Percentiles rank a stretch among this genome's conserved stretches.
phyloP scores from a whole-genome alignment of 148 eudicot species.

The Rhododendron henanense region DNA sequence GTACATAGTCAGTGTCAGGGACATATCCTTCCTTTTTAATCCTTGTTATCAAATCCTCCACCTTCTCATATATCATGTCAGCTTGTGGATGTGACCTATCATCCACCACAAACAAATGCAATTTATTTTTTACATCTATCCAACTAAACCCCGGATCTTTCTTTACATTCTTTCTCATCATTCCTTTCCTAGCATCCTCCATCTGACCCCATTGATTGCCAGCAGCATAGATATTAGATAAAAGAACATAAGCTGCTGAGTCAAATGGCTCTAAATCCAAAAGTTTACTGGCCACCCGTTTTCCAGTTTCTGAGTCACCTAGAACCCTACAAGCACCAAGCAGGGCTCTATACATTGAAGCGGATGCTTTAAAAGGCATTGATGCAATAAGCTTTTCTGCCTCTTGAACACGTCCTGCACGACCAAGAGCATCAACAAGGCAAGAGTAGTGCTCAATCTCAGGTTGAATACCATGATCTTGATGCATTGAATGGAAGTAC shows the following conservation, averaged over 20 bases:
- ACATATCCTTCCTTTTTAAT: background rate
- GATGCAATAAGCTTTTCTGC: conserved; percentile 23
- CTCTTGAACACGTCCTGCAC: conserved; percentile 46
- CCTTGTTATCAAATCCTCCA: conserved; percentile 6
- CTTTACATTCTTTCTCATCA: conserved; percentile 5
- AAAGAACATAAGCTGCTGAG: conserved; percentile 6
- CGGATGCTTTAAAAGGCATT: conserved; percentile 3
- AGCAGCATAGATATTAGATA: conserved; percentile 2
- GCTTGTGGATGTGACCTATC: background rate
- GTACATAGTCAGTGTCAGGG: background rate
- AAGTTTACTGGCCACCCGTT: background rate
- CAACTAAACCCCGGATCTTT: background rate
- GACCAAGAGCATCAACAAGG: conserved; percentile 55
- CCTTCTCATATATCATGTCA: conserved; percentile 1
- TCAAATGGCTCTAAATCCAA: conserved; percentile 7
- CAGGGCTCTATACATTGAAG: conserved; percentile 7
- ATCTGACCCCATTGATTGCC: background rate
- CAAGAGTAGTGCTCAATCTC: conserved; percentile 55
- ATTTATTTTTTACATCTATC: background rate
- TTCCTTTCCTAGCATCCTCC: background rate
- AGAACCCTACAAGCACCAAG: conserved; percentile 7
- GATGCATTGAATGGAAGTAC: conserved; percentile 39
- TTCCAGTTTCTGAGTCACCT: conserved; percentile 9
- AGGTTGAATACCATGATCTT: conserved; percentile 35
- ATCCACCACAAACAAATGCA: background rate